Percentiles rank a stretch among this genome's conserved stretches.
phyloP scores from a whole-genome alignment of 148 eudicot species.

The Linanthus parryae region DNA sequence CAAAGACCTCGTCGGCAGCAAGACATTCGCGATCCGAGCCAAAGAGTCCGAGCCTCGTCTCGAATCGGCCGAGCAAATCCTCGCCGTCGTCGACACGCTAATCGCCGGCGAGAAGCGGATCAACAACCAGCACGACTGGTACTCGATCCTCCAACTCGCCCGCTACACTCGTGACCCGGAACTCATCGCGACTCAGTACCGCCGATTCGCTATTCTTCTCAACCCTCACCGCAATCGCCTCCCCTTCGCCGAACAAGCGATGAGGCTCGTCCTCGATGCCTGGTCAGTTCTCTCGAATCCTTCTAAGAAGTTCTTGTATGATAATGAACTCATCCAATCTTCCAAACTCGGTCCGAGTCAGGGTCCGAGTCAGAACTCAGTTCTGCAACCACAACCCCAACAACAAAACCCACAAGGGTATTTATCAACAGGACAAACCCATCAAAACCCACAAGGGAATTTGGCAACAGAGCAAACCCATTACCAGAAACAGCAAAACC shows the following conservation, averaged over 20 bases:
- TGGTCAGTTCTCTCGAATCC: constrained; percentile 76
- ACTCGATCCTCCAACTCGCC: constrained; percentile 59
- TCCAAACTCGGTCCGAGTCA: constrained; percentile 18
- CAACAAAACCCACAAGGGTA: constrained; percentile 27
- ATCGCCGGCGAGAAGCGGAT: constrained; percentile 62
- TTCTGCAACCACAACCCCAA: constrained; percentile 15
- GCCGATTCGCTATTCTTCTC: constrained; percentile 39
- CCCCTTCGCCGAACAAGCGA: constrained; percentile 57
- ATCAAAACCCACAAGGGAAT: too few relatives aligned
- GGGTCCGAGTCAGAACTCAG: too few relatives aligned
- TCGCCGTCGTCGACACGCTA: constrained; percentile 73
- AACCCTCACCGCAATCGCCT: constrained; percentile 52
- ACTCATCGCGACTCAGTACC: constrained; percentile 45
- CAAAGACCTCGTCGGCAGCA: constrained; percentile 64
- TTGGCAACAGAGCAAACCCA: too few relatives aligned
- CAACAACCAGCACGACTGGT: constrained; percentile 49
- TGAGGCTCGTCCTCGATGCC: constrained; percentile 60
- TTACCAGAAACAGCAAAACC: too few relatives aligned
- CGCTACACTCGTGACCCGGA: constrained; percentile 41
- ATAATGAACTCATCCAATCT: constrained; percentile 28
- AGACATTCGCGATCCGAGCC: constrained; percentile 77
- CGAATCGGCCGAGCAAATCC: constrained; percentile 51
- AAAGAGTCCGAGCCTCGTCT: constrained; percentile 74
- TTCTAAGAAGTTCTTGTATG: constrained; percentile 46
- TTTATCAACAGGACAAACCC: too few relatives aligned